Base-by-base conservation (phyloP, 176 grass and related monocot genomes). In the Oropetium thomaeum region DNA sequence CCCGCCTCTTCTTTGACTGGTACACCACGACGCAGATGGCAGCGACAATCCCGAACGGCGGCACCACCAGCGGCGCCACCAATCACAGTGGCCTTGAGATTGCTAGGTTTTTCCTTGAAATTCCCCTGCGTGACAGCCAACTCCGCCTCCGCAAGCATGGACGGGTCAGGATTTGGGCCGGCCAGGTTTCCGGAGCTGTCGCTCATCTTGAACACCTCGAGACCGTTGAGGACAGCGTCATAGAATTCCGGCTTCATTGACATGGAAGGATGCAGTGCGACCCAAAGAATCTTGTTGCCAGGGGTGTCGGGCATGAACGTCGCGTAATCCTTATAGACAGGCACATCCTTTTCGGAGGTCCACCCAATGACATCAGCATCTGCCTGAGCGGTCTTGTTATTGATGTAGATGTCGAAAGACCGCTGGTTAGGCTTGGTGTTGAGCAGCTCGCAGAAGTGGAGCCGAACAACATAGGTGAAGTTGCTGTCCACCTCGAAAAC, bases 191-290 rank as follows among this genome's bases (percentile, higher is more conserved):
- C 85, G 4, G 85, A 80, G n/a, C 55, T 59, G 39, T 90, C 85
- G 13, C 58, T 88, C 64, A 90, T 47, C 77, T 90, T 94, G 65
- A 94, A 90, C 35, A 94, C 68, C 75, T 94, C 92, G 5, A 94
- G 78, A 4, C 88, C 92, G 15, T 94, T 94, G 27, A 94, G 74
- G 3, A 83, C 6, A 2, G 92, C 71, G 39, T 94, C 79, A 2
- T 38, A 58, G 84, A 63, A 90, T 70, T 94, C 62, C 4, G 92
- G 53, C 16, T 45, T 74, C 10, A 11, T 10, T 1, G 20, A 6
- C 41, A 34, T 11, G 0, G 61, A 22, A 30, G 92, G 92, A 73
- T 86, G 64, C 17, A 94, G 28, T 23, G 79, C 74, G 10, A 94
- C 16, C 92, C 92, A 94, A 1, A 94, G 69, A 10, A 90, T 57